Conservation (phyloP, 1,284 basidiomycete species). For the Vanrija pseudolonga region DNA sequence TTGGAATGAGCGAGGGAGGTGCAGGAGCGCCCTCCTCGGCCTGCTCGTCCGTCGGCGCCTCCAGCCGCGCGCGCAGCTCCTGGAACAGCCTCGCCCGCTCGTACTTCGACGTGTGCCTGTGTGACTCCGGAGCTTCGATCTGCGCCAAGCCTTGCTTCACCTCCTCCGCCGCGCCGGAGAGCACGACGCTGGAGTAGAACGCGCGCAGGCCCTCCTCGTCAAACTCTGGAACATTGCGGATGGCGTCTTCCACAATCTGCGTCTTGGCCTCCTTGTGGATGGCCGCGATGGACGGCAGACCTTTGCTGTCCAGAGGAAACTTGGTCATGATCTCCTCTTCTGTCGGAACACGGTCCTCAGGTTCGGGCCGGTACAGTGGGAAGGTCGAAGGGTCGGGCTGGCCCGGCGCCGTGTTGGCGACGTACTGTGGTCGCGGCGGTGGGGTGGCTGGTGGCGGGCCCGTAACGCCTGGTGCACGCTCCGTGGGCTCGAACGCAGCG, state of each 20-base stretch:
- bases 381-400: background rate
- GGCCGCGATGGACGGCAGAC: slow-evolving; percentile 19
- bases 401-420: background rate
- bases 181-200: slow-evolving; percentile 34
- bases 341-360: background rate
- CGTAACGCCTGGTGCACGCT: too few species aligned
- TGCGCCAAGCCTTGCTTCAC: slow-evolving; percentile 1
- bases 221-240: slow-evolving; percentile 19
- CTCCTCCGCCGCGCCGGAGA: slow-evolving; percentile 18
- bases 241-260: slow-evolving; percentile 17
- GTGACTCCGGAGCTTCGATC: slow-evolving; percentile 7
- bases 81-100: slow-evolving; percentile 4
- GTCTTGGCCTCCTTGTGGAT: slow-evolving; percentile 20
- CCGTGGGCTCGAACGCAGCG: too few species aligned
- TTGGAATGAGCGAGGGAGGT: too few species aligned
- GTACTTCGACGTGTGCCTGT: background rate
- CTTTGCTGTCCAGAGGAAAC: background rate
- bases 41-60: background rate
- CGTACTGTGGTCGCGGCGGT: background rate
- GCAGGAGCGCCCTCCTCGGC: background rate
- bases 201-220: slow-evolving; percentile 27
- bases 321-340: background rate
- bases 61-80: slow-evolving; percentile 4
- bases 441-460: too few species aligned
- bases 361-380: background rate